Conservation (phyloP, 257 asterid species). For the Scutellaria galericulata region DNA sequence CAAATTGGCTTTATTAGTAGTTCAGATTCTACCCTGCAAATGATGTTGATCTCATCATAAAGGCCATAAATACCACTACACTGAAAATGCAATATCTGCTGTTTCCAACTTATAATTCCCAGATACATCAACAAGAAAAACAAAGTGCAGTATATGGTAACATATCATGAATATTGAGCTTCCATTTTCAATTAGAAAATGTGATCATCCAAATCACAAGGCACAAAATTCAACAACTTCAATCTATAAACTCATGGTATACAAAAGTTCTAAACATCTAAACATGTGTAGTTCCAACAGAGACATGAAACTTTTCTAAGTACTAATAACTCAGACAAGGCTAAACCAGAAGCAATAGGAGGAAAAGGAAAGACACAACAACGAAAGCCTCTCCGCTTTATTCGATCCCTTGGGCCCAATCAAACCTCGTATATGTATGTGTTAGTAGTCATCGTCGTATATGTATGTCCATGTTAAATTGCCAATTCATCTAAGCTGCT, state of each 20-base stretch:
- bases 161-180: not conserved
- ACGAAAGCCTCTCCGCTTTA: not conserved
- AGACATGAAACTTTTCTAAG: not conserved
- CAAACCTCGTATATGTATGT: not conserved
- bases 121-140: too few species aligned
- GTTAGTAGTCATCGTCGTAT: slow-evolving; percentile 21
- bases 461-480: slow-evolving; percentile 13
- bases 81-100: too few species aligned
- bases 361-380: slow-evolving; percentile 13
- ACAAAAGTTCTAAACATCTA: not conserved
- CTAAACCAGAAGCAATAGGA: not conserved
- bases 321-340: too few species aligned
- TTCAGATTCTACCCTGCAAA: too few species aligned
- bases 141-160: too few species aligned
- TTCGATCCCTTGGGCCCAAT: not conserved
- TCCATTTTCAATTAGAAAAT: not conserved
- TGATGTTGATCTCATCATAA: too few species aligned
- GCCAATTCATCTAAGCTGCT: slow-evolving; percentile 23
- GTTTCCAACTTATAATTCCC: too few species aligned
- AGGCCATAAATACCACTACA: too few species aligned
- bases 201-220: not conserved
- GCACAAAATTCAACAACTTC: not conserved
- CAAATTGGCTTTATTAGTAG: too few species aligned
- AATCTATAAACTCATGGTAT: not conserved
- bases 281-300: not conserved